Evolutionary conservation across 257 asterid genomes (phyloP).

Genomic region (Solanum megistacrolobum): DNA sequence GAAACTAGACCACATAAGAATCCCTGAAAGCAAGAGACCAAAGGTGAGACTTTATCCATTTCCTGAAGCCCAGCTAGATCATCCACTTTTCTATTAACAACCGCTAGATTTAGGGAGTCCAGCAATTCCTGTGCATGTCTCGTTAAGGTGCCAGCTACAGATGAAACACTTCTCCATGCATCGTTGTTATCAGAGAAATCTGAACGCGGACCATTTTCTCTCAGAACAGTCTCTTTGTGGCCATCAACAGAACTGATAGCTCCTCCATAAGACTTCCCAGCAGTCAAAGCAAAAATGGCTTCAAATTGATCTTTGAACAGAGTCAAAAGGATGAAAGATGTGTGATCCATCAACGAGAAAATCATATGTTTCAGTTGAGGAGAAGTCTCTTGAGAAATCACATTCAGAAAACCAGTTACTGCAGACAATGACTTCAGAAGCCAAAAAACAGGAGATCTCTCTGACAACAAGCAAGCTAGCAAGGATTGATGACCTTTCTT

Average conservation of each 20-base stretch:
- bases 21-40: slow-evolving; percentile 61
- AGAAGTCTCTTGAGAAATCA: slow-evolving; percentile 32
- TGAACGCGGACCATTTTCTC: slow-evolving; percentile 11
- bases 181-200: slow-evolving; percentile 11
- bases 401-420: slow-evolving; percentile 33
- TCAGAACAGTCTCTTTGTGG: slow-evolving; percentile 17
- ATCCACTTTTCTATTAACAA: slow-evolving; percentile 21
- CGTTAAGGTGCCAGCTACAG: slow-evolving; percentile 39
- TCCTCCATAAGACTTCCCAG: slow-evolving; percentile 23
- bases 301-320: slow-evolving; percentile 40
- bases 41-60: slow-evolving; percentile 40
- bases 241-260: slow-evolving; percentile 16
- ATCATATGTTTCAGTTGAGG: slow-evolving; percentile 31
- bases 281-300: slow-evolving; percentile 21
- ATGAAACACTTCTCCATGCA: slow-evolving; percentile 32
- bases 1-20: slow-evolving; percentile 66
- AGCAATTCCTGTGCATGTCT: slow-evolving; percentile 32
- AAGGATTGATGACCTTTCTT: slow-evolving; percentile 27
- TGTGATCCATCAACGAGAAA: slow-evolving; percentile 53
- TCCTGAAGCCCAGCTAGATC: slow-evolving; percentile 21
- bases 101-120: slow-evolving; percentile 13
- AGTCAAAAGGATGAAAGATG: slow-evolving; percentile 43
- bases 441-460: slow-evolving; percentile 55
- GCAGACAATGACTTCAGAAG: slow-evolving; percentile 59
- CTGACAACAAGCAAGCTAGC: slow-evolving; percentile 12